Evolutionary conservation across 805 yeast genomes (phyloP), one percentile per base, ranked within the genome.

Genomic region (Candida ovalis): DNA sequence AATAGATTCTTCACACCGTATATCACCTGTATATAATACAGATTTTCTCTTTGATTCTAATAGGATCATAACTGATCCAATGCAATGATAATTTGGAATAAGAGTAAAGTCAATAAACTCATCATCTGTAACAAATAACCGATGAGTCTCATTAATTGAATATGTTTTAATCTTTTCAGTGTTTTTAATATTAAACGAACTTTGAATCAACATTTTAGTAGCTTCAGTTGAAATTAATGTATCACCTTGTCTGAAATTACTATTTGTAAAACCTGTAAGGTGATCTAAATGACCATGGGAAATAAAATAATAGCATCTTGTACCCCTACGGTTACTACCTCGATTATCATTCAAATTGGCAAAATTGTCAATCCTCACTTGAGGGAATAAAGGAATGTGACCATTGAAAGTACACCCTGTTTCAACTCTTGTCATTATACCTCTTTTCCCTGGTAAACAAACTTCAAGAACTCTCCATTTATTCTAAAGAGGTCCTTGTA

Each of bases 281-380:
- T 55, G 58, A 35, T 54, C 60, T 6, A 40, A 21, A 32, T 58
- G 60, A 7, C 49, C 47, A 41, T 54, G 59, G 1, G 62, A 57
- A 5, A 58, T 38, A 10, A 58, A 44, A 21, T 55, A 58, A 18
- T 49, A 55, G 25, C 46, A 42, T 17, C 42, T 25, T 18, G 27
- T 27, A 1, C 21, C 9, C 9, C 23, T 4, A 19, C 21, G 6
- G 18, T 2, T 5, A 10, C 43, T 33, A 23, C n/a, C 18, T 18
- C n/a, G n/a, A n/a, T n/a, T n/a, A n/a, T n/a, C n/a, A n/a, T n/a
- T 28, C 23, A 27, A 7, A 25, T 25, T 15, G 4, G 17, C 7
- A 35, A 58, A 56, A 12, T 52, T 45, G 38, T 57, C 62, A 1
- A 57, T 40, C 10, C 51, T 21, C 1, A 58, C 39, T 6, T 40